Evolutionary conservation across 2,329 filamentous ascomycete species (phyloP).

Genomic region (Fusarium austroafricanum): DNA sequence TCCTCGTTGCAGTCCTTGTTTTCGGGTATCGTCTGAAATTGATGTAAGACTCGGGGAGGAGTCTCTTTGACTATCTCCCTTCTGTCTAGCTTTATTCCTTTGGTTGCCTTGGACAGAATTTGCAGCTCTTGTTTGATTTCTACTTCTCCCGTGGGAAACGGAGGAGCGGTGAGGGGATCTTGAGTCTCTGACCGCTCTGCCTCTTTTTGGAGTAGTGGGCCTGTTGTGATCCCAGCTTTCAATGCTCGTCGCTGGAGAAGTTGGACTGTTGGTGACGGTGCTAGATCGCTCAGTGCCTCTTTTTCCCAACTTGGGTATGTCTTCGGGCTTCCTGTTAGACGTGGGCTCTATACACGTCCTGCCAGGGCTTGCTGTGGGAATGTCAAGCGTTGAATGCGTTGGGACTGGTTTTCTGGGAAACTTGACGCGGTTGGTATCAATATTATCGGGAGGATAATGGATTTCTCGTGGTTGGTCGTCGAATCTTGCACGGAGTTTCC

Average conservation of each 20-base stretch:
- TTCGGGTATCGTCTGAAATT: constrained; percentile 15
- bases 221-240: constrained; percentile 8
- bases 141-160: not conserved
- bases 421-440: not conserved
- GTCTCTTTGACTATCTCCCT: constrained; percentile 17
- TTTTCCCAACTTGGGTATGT: not conserved
- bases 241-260: constrained; percentile 3
- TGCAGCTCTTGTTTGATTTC: not conserved
- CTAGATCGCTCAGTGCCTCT: not conserved
- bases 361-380: not conserved
- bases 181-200: constrained; percentile 3
- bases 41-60: constrained; percentile 15
- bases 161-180: constrained; percentile 13
- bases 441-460: constrained; percentile 5
- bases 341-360: constrained; percentile 27
- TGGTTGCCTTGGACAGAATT: constrained; percentile 8
- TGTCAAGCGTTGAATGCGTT: not conserved
- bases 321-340: constrained; percentile 1
- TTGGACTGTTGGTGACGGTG: not conserved
- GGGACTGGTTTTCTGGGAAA: constrained; percentile 21
- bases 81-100: constrained; percentile 35
- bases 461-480: constrained; percentile 24
- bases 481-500: constrained; percentile 27
- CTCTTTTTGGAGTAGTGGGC: constrained; percentile 8
- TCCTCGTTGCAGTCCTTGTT: constrained; percentile 13